Conservation (phyloP, 306 rosid species). For the Fragaria vesca region DNA sequence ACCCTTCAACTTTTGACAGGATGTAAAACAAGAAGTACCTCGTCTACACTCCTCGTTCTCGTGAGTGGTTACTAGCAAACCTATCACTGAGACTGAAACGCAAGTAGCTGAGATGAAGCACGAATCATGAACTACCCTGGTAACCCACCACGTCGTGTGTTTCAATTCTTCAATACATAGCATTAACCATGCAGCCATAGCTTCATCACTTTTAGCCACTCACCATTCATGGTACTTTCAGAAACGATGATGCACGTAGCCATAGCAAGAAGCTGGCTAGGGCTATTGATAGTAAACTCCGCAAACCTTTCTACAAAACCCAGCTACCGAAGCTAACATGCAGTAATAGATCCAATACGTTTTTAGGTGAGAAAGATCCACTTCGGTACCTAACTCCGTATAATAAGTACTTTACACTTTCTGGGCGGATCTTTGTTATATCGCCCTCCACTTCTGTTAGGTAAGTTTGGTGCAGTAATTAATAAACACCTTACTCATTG, state of each 20-base stretch:
- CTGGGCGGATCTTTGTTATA: not conserved
- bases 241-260: not conserved
- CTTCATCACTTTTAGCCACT: not conserved
- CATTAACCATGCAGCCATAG: not conserved
- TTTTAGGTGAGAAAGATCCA: not conserved
- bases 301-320: not conserved
- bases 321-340: not conserved
- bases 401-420: not conserved
- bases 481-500: not conserved
- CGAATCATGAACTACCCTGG: not conserved
- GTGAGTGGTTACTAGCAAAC: not conserved
- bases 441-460: not conserved
- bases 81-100: not conserved
- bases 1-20: not conserved
- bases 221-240: not conserved
- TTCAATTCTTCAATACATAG: not conserved
- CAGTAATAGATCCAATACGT: not conserved
- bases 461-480: conserved; percentile 2
- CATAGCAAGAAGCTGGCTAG: not conserved
- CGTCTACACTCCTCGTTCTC: not conserved
- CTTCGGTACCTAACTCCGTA: not conserved
- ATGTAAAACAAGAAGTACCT: not conserved
- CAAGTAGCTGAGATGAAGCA: not conserved
- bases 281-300: not conserved
- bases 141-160: not conserved